Evolutionary conservation across 139 green algal species (phyloP).

Genomic region (Choricystis sp.): DNA sequence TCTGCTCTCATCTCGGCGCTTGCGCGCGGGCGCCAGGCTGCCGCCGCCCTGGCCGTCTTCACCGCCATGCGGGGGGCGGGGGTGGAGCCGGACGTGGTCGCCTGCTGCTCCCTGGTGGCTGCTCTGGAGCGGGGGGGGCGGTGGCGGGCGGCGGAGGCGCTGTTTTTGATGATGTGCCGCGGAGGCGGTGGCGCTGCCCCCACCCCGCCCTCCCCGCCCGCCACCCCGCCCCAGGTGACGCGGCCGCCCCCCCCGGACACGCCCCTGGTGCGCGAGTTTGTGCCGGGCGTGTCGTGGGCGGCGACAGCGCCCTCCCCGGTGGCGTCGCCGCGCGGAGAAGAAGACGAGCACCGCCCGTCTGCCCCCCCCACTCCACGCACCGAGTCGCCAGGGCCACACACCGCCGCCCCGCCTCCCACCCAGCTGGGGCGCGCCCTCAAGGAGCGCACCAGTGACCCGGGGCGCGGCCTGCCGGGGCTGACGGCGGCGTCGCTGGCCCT

Average conservation of each 20-base stretch:
- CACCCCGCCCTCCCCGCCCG: not conserved
- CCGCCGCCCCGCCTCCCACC: not conserved
- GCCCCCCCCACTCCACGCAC: no score
- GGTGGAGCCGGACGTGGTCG: conserved; percentile 68
- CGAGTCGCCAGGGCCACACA: no score
- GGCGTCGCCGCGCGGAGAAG: not conserved
- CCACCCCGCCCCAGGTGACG: not conserved
- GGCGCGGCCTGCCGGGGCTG: no score
- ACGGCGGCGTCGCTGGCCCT: not conserved
- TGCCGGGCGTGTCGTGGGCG: not conserved
- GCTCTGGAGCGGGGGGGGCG: conserved; percentile 72
- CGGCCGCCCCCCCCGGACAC: not conserved
- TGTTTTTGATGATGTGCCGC: conserved; percentile 38
- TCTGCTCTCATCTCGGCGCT: conserved; percentile 62
- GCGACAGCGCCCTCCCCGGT: not conserved
- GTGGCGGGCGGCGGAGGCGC: conserved; percentile 74
- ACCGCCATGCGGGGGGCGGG: conserved; percentile 31
- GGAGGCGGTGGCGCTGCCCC: not conserved
- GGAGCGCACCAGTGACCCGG: no score
- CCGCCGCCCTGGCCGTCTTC: conserved; percentile 31
- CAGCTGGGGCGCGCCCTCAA: no score
- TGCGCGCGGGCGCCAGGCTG: conserved; percentile 69
- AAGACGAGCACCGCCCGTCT: no score
- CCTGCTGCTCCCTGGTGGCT: conserved; percentile 77
- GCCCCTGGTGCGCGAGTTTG: not conserved